Evolutionary conservation across 768 basidiomycete genomes (phyloP).

Genomic region (Phlebiopsis flavidoalba): DNA sequence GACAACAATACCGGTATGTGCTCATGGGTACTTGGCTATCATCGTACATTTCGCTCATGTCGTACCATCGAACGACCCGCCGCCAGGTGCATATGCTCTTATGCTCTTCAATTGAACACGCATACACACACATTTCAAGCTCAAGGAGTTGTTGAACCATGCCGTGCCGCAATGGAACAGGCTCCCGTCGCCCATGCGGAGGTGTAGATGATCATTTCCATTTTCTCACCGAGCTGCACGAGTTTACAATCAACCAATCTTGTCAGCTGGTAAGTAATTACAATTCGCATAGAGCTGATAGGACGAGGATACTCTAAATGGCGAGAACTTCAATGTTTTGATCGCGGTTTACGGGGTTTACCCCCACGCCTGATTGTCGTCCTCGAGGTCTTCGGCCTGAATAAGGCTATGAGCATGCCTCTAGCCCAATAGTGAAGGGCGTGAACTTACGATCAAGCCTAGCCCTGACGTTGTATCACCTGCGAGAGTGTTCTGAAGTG

Average conservation of each 20-base stretch:
- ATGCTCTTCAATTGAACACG: too few species aligned
- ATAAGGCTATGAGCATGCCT: neutral
- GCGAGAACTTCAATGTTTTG: neutral
- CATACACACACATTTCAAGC: neutral
- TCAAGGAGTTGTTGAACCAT: neutral
- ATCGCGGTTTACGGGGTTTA: conserved; percentile 11
- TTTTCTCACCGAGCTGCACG: neutral
- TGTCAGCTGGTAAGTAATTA: neutral
- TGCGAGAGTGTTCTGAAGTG: neutral
- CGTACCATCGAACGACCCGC: neutral
- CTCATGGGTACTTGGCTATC: neutral
- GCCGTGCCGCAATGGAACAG: neutral
- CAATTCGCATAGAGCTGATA: neutral
- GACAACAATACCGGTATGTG: neutral
- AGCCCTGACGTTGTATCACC: neutral
- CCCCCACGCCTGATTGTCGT: conserved; percentile 29
- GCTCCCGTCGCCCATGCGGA: neutral
- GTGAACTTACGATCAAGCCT: neutral
- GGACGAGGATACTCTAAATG: neutral
- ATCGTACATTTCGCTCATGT: neutral
- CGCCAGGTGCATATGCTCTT: neutral
- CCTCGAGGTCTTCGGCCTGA: conserved; percentile 28
- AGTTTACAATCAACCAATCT: neutral
- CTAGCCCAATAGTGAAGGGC: neutral
- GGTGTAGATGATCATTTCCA: neutral